These are phyloP conservation scores for Gymnopilus dilepis DNA, from an alignment of 768 basidiomycete genomes.

Conservation along the genomic window DNA sequence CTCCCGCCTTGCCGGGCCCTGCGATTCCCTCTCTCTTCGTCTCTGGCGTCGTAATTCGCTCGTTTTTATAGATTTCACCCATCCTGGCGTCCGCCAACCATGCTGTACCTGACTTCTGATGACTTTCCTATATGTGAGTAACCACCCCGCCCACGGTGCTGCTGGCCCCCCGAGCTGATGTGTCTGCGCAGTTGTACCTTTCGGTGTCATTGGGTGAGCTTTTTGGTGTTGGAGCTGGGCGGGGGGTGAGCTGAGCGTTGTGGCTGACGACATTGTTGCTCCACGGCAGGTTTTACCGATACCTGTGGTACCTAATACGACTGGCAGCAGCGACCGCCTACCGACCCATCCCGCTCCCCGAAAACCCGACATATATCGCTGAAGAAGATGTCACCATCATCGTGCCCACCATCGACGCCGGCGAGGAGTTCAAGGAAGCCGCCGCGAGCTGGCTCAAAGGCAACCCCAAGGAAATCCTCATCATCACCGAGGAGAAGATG, in stretches of 20 bases:
- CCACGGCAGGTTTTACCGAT: conserved; percentile 80
- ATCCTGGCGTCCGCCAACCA: conserved; percentile 36
- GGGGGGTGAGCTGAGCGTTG: neutral
- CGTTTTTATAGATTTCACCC: conserved; percentile 36
- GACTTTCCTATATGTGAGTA: conserved; percentile 88
- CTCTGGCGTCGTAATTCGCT: conserved; percentile 46
- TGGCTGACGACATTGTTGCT: conserved; percentile 19
- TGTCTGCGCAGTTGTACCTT: conserved; percentile 75
- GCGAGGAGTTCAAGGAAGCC: conserved; percentile 94
- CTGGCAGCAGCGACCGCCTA: conserved; percentile 79
- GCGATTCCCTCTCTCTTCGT: conserved; percentile 32
- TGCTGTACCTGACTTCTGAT: conserved; percentile 92
- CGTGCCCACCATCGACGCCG: conserved; percentile 95
- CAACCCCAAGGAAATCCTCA: conserved; percentile 81
- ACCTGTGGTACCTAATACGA: conserved; percentile 92
- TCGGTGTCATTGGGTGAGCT: conserved; percentile 82
- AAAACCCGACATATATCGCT: conserved; percentile 89
- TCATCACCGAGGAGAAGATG: conserved; percentile 88
- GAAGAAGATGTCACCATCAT: conserved; percentile 96
- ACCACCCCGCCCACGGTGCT: neutral
- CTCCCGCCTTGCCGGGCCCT: conserved; percentile 29
- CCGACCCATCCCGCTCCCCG: conserved; percentile 87
- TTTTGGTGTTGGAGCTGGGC: neutral
- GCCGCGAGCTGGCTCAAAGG: conserved; percentile 92
- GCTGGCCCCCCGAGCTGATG: conserved; percentile 18